Evolutionary conservation across 2,329 filamentous ascomycete genomes (phyloP).

Genomic region (Fusarium nisikadoi): DNA sequence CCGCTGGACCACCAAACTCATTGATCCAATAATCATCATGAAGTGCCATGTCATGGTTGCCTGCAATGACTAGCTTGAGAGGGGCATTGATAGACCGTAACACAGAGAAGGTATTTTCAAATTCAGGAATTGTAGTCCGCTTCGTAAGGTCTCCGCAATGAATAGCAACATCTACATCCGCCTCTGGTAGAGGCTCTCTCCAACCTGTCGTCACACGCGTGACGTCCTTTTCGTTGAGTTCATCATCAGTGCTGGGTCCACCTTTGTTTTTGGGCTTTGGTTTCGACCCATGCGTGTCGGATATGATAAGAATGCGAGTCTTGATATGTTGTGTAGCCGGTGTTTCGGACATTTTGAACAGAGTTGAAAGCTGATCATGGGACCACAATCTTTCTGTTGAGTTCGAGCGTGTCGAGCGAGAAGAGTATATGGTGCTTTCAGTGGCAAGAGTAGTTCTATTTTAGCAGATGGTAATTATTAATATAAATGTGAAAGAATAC

Average conservation of each 20-base stretch:
- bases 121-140: slow-evolving; percentile 54
- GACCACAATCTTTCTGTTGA: neutral
- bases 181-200: slow-evolving; percentile 47
- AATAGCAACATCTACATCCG: slow-evolving; percentile 63
- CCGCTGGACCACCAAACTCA: slow-evolving; percentile 1
- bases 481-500: neutral
- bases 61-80: slow-evolving; percentile 64
- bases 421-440: neutral
- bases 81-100: slow-evolving; percentile 57
- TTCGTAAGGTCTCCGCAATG: slow-evolving; percentile 65
- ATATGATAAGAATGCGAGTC: slow-evolving; percentile 53
- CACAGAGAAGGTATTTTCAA: slow-evolving; percentile 53
- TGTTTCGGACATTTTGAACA: slow-evolving; percentile 15
- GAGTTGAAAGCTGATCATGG: neutral
- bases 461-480: neutral
- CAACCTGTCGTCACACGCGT: slow-evolving; percentile 42
- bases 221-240: slow-evolving; percentile 34
- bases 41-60: slow-evolving; percentile 64
- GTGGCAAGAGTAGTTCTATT: neutral
- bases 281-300: slow-evolving; percentile 50
- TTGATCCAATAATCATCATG: slow-evolving; percentile 44
- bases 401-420: neutral
- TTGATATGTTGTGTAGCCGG: slow-evolving; percentile 40
- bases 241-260: slow-evolving; percentile 37
- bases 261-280: slow-evolving; percentile 28